Conservation (phyloP, 345 rosid species). For the Rhodamnia rubescens region DNA sequence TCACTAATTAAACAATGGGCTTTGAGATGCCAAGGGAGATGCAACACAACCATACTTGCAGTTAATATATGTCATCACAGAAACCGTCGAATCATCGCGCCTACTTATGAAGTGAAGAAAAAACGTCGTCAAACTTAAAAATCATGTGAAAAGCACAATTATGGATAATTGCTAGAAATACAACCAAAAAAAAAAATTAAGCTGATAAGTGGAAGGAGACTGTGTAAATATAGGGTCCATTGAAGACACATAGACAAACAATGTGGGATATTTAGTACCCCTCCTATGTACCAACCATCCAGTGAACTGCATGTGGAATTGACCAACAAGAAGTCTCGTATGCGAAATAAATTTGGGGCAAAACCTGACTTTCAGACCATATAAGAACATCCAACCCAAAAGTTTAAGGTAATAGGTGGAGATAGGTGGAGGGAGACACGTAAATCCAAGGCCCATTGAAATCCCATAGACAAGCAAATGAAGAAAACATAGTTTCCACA, state of each 20-base stretch:
- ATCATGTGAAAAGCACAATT: background rate
- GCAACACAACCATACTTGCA: background rate
- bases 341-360: background rate
- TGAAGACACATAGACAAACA: background rate
- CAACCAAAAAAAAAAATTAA: background rate
- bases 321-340: background rate
- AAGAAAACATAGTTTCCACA: background rate
- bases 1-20: background rate
- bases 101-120: background rate
- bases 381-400: background rate
- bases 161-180: background rate
- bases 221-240: background rate
- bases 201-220: background rate
- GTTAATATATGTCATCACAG: background rate
- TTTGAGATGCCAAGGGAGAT: background rate
- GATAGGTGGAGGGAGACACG: background rate
- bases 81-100: background rate
- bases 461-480: background rate
- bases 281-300: background rate
- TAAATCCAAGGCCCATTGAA: background rate
- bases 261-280: background rate
- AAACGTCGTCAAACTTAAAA: background rate
- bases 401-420: background rate
- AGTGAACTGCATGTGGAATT: background rate
- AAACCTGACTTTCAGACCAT: background rate